These are phyloP conservation scores for Trichosanthes truncata DNA, from an alignment of 306 rosid species.

Conservation along the genomic window DNA sequence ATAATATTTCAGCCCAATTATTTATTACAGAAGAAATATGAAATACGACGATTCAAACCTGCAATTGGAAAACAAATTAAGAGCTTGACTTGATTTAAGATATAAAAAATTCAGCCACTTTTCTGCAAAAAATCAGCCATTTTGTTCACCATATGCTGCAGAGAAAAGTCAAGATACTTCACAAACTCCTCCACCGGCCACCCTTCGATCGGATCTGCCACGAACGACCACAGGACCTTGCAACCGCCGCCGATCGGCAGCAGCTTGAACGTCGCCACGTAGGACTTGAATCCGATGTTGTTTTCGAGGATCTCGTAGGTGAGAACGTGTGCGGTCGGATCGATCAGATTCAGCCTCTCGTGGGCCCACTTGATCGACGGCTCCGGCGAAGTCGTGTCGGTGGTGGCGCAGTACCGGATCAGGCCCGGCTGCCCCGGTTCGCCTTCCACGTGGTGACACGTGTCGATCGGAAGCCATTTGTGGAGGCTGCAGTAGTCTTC, in stretches of 20 bases:
- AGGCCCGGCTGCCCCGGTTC: conserved; percentile 38
- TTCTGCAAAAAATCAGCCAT: conserved; percentile 19
- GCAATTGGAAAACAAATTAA: neutral
- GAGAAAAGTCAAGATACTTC: conserved; percentile 11
- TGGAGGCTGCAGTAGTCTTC: conserved; percentile 44
- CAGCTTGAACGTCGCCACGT: conserved; percentile 30
- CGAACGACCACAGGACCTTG: conserved; percentile 50
- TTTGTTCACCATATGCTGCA: conserved; percentile 29
- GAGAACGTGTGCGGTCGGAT: conserved; percentile 24
- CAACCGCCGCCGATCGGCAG: conserved; percentile 18
- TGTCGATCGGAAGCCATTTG: conserved; percentile 33
- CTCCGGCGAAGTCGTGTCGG: neutral
- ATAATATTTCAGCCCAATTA: neutral
- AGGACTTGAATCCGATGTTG: conserved; percentile 36
- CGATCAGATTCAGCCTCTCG: conserved; percentile 12
- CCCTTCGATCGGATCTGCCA: conserved; percentile 43
- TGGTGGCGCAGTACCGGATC: conserved; percentile 30
- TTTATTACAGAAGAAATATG: too few species aligned
- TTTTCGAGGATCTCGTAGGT: conserved; percentile 27
- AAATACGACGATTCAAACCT: neutral
- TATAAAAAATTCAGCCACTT: neutral
- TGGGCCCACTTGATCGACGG: conserved; percentile 1
- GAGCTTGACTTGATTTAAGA: neutral
- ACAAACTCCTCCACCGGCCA: conserved; percentile 28
- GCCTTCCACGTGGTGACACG: conserved; percentile 30